Conservation (phyloP, 306 rosid species). For the Sindora glabra region DNA sequence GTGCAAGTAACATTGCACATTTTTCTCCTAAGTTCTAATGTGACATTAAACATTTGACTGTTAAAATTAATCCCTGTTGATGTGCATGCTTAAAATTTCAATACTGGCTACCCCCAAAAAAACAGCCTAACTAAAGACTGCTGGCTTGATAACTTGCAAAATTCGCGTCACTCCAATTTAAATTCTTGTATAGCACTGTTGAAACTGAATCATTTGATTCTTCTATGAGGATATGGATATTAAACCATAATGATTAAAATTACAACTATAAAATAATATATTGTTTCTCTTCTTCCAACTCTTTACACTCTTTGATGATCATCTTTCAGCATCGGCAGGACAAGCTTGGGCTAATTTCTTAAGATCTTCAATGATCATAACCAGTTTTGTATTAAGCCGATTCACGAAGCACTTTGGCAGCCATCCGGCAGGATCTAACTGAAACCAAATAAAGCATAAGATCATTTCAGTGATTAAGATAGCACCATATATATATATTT, state of each 20-base stretch:
- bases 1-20: no score
- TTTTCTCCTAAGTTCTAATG: no score
- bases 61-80: no score
- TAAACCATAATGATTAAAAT: slow-evolving; percentile 3
- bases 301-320: slow-evolving; percentile 14
- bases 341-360: slow-evolving; percentile 57
- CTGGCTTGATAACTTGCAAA: not conserved
- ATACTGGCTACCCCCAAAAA: not conserved
- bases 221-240: not conserved
- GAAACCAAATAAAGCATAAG: no score
- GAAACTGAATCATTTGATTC: not conserved
- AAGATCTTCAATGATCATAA: slow-evolving; percentile 80
- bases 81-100: not conserved
- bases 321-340: slow-evolving; percentile 34
- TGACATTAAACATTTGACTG: no score
- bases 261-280: not conserved
- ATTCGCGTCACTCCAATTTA: not conserved
- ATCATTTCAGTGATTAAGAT: no score
- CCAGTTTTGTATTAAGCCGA: slow-evolving; percentile 68
- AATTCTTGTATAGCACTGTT: not conserved
- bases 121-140: not conserved
- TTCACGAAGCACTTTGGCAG: slow-evolving; percentile 85
- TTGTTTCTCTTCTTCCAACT: slow-evolving; percentile 1
- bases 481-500: no score
- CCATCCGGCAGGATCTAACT: slow-evolving; percentile 95